Evolutionary conservation across 345 rosid genomes (phyloP).

Genomic region (Arabidopsis arenosa): DNA sequence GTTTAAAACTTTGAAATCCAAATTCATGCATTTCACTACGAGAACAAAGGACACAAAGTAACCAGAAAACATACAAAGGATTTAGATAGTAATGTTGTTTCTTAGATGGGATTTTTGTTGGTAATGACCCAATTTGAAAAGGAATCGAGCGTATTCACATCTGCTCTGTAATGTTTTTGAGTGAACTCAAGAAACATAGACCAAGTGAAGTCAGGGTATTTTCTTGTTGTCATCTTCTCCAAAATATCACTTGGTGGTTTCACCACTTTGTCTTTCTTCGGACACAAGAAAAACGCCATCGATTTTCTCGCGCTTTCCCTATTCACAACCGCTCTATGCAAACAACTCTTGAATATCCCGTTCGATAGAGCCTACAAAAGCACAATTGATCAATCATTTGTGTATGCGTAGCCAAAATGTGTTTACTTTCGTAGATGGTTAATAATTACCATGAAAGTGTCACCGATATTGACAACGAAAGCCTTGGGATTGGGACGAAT

Average conservation of each 20-base stretch:
- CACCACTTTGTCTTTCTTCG: conserved; percentile 76
- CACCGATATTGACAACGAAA: conserved; percentile 94
- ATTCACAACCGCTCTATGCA: conserved; percentile 97
- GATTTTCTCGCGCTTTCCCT: conserved; percentile 79
- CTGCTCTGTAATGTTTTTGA: conserved; percentile 94
- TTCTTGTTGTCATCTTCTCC: conserved; percentile 56
- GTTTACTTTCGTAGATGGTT: neutral
- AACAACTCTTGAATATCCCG: conserved; percentile 54
- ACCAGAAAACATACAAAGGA: neutral
- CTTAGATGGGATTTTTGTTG: conserved; percentile 39
- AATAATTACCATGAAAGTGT: conserved; percentile 90
- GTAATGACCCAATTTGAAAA: conserved; percentile 66
- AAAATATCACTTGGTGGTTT: conserved; percentile 75
- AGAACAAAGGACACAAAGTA: conserved; percentile 24
- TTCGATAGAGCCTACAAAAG: conserved; percentile 45
- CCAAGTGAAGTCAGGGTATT: conserved; percentile 91
- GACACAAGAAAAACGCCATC: conserved; percentile 93
- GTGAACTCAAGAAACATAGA: conserved; percentile 84
- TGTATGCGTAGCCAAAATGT: conserved; percentile 15
- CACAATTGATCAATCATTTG: conserved; percentile 6
- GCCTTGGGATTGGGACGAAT: conserved; percentile 75
- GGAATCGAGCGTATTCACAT: conserved; percentile 75
- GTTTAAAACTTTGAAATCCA: conserved; percentile 13
- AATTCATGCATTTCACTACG: conserved; percentile 21
- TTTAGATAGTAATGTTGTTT: conserved; percentile 17